These are phyloP conservation scores for Suillus occidentalis DNA, from an alignment of 768 basidiomycete genomes.

Conservation along the genomic window DNA sequence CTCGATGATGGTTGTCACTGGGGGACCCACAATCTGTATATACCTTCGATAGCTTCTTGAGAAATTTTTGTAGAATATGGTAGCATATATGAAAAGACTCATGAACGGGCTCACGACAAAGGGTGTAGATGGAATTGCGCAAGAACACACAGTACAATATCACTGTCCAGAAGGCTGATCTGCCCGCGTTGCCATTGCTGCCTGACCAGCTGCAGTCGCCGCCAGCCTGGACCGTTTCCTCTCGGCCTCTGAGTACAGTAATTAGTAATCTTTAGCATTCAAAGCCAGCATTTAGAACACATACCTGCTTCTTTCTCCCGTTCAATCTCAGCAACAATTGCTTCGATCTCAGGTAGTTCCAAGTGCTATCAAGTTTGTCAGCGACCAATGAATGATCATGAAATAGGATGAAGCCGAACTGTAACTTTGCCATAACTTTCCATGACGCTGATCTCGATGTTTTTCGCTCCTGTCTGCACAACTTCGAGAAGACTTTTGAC, in stretches of 20 bases:
- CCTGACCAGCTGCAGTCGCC: slow-evolving; percentile 88
- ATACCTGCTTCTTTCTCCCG: slow-evolving; percentile 93
- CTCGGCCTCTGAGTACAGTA: slow-evolving; percentile 73
- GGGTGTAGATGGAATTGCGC: background rate
- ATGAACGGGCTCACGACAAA: background rate
- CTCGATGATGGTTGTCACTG: background rate
- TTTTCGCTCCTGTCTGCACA: slow-evolving; percentile 99
- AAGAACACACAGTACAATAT: slow-evolving; percentile 11
- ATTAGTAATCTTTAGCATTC: background rate
- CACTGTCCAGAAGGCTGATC: slow-evolving; percentile 38
- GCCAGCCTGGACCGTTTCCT: slow-evolving; percentile 88
- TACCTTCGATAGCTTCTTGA: background rate
- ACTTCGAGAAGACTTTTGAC: slow-evolving; percentile 96
- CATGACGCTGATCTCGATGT: slow-evolving; percentile 99
- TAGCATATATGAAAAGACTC: background rate
- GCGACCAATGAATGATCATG: background rate
- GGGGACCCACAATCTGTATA: background rate
- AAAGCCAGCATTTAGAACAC: slow-evolving; percentile 19
- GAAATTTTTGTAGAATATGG: background rate
- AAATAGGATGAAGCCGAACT: slow-evolving; percentile 44
- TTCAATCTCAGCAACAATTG: slow-evolving; percentile 90
- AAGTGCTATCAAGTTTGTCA: slow-evolving; percentile 33
- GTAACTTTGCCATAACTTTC: slow-evolving; percentile 92
- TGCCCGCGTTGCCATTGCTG: slow-evolving; percentile 75
- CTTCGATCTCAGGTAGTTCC: slow-evolving; percentile 84